Conservation (phyloP, 2,329 filamentous ascomycete species). For the Cyanodermella asteris region DNA sequence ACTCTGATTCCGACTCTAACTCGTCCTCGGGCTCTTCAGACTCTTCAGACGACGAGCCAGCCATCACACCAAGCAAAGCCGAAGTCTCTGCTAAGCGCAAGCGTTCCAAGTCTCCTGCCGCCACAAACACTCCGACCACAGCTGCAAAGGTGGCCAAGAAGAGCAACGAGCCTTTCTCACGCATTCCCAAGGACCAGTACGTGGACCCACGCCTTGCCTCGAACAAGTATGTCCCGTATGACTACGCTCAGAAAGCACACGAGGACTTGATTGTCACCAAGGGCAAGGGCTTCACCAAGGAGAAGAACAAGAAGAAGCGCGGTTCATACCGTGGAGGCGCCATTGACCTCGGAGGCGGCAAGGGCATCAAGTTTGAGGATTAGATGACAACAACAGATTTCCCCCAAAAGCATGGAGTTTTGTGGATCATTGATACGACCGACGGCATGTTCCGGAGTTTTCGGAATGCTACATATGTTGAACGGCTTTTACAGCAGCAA, state of each 20-base stretch:
- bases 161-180: constrained; percentile 45
- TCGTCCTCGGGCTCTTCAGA: constrained; percentile 8
- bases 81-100: constrained; percentile 7
- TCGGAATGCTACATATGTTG: too few relatives aligned
- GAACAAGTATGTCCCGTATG: constrained; percentile 64
- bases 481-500: too few relatives aligned
- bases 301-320: constrained; percentile 97
- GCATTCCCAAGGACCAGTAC: constrained; percentile 44
- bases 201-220: constrained; percentile 50
- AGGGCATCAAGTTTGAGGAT: constrained; percentile 88
- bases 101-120: constrained; percentile 12
- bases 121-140: constrained; percentile 28
- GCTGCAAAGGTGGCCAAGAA: constrained; percentile 20
- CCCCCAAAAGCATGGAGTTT: too few relatives aligned
- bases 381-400: too few relatives aligned
- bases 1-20: constrained; percentile 12
- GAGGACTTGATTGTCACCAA: constrained; percentile 75
- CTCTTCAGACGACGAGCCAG: constrained; percentile 8
- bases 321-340: constrained; percentile 75
- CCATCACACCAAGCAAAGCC: constrained; percentile 5
- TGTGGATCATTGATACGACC: too few relatives aligned
- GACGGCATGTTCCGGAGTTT: too few relatives aligned
- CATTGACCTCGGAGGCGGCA: constrained; percentile 63
- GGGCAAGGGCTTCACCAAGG: constrained; percentile 96
- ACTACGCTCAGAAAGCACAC: constrained; percentile 75